Conservation (phyloP, 2,329 filamentous ascomycete genomes). For the Dothiorella sarmentorum region DNA sequence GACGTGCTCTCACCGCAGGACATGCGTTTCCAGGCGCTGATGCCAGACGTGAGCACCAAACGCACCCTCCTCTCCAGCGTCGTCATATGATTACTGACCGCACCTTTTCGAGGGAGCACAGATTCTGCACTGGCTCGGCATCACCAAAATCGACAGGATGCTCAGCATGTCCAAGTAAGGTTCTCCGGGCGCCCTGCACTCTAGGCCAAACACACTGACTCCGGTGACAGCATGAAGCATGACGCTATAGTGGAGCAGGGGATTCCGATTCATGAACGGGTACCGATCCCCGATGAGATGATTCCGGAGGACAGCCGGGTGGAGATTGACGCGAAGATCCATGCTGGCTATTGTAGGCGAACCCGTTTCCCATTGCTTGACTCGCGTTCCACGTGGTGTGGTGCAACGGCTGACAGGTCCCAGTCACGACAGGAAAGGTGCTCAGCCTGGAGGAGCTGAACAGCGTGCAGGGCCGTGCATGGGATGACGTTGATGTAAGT, state of each 20-base stretch:
- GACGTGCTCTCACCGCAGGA: constrained; percentile 35
- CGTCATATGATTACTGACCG: constrained; percentile 8
- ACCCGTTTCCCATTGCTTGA: constrained; percentile 13
- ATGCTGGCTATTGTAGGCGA: constrained; percentile 71
- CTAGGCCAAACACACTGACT: constrained; percentile 9
- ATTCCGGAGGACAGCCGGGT: constrained; percentile 93
- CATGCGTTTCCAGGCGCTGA: constrained; percentile 97
- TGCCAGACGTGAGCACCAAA: constrained; percentile 65
- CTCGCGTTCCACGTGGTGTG: constrained; percentile 15
- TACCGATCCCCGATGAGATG: constrained; percentile 89
- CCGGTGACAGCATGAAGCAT: constrained; percentile 70
- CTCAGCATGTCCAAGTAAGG: constrained; percentile 92
- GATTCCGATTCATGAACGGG: constrained; percentile 82
- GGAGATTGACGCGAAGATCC: constrained; percentile 99
- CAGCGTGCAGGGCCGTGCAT: constrained; percentile 82
- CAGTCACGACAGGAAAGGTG: constrained; percentile 79
- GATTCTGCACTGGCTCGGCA: constrained; percentile 95
- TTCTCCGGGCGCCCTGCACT: background rate
- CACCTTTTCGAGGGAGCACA: constrained; percentile 17
- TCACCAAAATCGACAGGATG: constrained; percentile 98
- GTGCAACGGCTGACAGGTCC: constrained; percentile 20
- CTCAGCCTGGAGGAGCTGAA: constrained; percentile 84
- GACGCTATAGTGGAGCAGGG: constrained; percentile 83
- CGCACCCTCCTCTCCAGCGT: background rate
- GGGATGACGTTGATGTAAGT: constrained; percentile 67